These are phyloP conservation scores for Nakataea oryzae DNA, from an alignment of 2,329 filamentous ascomycete genomes.

Conservation along the genomic window DNA sequence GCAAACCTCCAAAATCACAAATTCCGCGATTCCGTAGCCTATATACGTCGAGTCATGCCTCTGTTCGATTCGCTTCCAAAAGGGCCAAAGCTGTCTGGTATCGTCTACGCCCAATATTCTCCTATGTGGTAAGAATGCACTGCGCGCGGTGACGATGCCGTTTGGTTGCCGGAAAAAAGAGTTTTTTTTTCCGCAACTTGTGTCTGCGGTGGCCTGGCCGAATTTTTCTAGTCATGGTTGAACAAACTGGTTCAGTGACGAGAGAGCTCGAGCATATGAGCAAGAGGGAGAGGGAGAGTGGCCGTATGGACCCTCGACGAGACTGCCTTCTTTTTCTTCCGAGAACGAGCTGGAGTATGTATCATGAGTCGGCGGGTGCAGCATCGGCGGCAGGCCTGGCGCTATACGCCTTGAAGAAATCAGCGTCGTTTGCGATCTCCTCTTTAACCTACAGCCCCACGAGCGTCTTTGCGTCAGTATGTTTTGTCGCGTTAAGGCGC, in stretches of 20 bases:
- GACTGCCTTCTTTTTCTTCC: background rate
- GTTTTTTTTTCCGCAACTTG: background rate
- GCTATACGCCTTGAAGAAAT: constrained; percentile 71
- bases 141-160: background rate
- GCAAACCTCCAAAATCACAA: background rate
- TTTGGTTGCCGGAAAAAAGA: background rate
- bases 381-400: constrained; percentile 26
- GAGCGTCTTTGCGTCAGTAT: background rate
- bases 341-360: background rate
- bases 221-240: background rate
- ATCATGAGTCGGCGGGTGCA: background rate
- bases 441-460: constrained; percentile 65
- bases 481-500: constrained; percentile 1
- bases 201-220: too few relatives aligned
- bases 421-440: constrained; percentile 72
- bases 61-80: background rate
- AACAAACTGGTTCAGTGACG: background rate
- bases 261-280: too few relatives aligned
- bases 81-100: background rate
- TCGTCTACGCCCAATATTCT: background rate
- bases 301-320: background rate
- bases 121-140: background rate
- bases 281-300: background rate
- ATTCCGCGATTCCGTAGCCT: background rate
- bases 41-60: background rate